Evolutionary conservation across 2,329 filamentous ascomycete species (phyloP).

Genomic region (Paraphaeosphaeria sporulosa): DNA sequence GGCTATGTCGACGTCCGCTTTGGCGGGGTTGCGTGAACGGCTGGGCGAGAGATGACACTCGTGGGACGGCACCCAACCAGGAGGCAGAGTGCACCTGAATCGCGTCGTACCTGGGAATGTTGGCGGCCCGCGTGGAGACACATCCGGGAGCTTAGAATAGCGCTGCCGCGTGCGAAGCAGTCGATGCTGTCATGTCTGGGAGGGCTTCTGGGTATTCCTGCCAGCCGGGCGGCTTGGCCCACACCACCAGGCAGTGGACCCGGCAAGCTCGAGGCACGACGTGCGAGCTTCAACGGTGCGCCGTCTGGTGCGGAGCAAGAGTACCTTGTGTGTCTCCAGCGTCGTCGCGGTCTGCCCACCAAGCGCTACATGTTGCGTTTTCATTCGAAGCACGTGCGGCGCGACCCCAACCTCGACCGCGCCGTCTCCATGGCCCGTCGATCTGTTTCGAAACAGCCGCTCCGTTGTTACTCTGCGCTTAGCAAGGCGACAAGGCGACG

Average conservation of each 20-base stretch:
- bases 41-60: conserved; percentile 4
- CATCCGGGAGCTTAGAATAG: conserved; percentile 28
- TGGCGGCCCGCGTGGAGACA: conserved; percentile 11
- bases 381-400: conserved; percentile 15
- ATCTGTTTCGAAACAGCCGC: conserved; percentile 13
- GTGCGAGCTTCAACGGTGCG: neutral
- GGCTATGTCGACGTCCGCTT: conserved; percentile 21
- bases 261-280: neutral
- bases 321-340: conserved; percentile 6
- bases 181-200: conserved; percentile 7
- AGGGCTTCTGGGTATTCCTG: conserved; percentile 14
- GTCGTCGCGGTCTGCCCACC: conserved; percentile 4
- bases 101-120: conserved; percentile 3
- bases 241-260: neutral
- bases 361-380: conserved; percentile 5
- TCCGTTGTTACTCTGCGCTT: conserved; percentile 6
- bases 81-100: neutral
- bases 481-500: conserved; percentile 7
- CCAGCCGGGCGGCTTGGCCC: conserved; percentile 8
- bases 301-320: neutral
- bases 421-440: conserved; percentile 11
- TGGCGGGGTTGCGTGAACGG: conserved; percentile 16
- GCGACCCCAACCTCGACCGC: conserved; percentile 8
- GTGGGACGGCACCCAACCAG: neutral
- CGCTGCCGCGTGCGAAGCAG: conserved; percentile 16